Evolutionary conservation across 257 asterid genomes (phyloP), one percentile per base, ranked within the genome.

Genomic region (Verbascum thapsus): DNA sequence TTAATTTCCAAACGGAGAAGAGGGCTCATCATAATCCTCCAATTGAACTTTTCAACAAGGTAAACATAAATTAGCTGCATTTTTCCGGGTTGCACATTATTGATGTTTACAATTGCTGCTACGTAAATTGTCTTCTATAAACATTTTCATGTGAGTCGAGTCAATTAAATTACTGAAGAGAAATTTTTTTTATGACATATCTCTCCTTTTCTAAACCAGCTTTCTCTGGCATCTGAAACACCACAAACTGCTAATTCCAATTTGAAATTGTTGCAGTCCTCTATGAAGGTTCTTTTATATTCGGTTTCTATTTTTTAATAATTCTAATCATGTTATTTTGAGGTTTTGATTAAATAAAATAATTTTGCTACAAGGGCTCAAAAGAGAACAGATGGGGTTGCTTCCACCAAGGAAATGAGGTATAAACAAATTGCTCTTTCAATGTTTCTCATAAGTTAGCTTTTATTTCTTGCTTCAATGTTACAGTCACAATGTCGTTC

Each of bases 371-470:
- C 66, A 83, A 91, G 98, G 96, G 95, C 52, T 80, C 87, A 78
- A 91, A 91, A 91, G 98, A 91, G 87, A 91, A 91, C 53, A 76
- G 85, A 72, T 74, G 84, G 86, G 85, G 76, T 72, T 57, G 72
- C 72, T 78, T 88, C 76, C 79, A 69, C 71, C 83, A 80, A 77
- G 86, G 63, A 55, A 55, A 69, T 66, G 85, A 84, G 95, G 98
- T 91, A 82, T n/a, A n/a, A n/a, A 70, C 6, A 11, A 43, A 26
- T n/a, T 26, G 49, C 19, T 30, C 18, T 10, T 34, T 64, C 12
- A 6, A 13, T 39, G 16, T 39, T 7, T 58, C 51, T 42, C 5
- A 6, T 12, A 32, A 11, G 13, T 41, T 20, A 13, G 6, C 11
- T 43, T 63, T 18, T 57, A 35, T 18, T 67, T 51, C 1, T 23